Evolutionary conservation across 1,284 basidiomycete genomes (phyloP).

Genomic region (Ganoderma sinense): DNA sequence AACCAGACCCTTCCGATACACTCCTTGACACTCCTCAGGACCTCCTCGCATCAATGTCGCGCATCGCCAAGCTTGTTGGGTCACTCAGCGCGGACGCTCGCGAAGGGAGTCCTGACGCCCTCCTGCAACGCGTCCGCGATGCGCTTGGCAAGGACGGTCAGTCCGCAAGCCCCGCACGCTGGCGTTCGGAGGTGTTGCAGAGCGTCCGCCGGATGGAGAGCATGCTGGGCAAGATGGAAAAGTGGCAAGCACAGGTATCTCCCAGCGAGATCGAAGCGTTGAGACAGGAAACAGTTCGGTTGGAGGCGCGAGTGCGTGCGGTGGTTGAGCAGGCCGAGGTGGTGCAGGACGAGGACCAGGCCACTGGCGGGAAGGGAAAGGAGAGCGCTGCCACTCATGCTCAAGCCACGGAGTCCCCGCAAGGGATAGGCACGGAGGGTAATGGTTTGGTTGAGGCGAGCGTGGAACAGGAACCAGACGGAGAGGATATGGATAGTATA

Average conservation of each 20-base stretch:
- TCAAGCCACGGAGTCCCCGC: not conserved
- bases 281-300: constrained; percentile 23
- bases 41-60: constrained; percentile 28
- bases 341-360: not conserved
- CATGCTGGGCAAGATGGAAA: constrained; percentile 29
- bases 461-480: not conserved
- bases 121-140: constrained; percentile 24
- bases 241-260: constrained; percentile 25
- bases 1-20: constrained; percentile 1
- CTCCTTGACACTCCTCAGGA: constrained; percentile 21
- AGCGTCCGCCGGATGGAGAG: constrained; percentile 28
- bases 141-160: constrained; percentile 16
- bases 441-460: constrained; percentile 3
- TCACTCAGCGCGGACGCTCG: constrained; percentile 22
- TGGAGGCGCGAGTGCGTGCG: constrained; percentile 26
- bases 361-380: not conserved
- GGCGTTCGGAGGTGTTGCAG: constrained; percentile 28
- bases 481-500: constrained; percentile 19
- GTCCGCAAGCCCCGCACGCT: constrained; percentile 18
- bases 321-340: constrained; percentile 23
- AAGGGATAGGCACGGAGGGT: not conserved
- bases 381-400: not conserved
- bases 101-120: constrained; percentile 13
- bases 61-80: constrained; percentile 24
- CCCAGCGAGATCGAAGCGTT: constrained; percentile 27